Conservation (phyloP, 1,284 basidiomycete species). For the Marasmius tenuissimus region DNA sequence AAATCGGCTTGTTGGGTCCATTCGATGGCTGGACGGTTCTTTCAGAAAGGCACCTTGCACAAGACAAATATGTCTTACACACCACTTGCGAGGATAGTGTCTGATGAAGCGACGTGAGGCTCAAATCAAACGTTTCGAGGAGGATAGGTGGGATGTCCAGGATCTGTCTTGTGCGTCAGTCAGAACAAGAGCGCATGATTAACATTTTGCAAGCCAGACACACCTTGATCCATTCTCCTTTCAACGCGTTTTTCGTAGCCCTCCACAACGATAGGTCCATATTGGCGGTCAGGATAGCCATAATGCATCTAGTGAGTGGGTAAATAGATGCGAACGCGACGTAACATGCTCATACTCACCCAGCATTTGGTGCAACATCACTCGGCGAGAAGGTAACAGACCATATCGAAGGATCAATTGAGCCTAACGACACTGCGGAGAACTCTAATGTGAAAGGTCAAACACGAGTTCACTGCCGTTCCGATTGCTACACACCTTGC, state of each 20-base stretch:
- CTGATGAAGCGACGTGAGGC: conserved; percentile 11
- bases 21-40: conserved; percentile 47
- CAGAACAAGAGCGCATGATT: conserved; percentile 4
- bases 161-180: conserved; percentile 29
- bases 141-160: conserved; percentile 47
- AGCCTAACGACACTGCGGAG: conserved; percentile 64
- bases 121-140: conserved; percentile 17
- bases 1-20: conserved; percentile 68
- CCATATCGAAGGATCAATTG: conserved; percentile 61
- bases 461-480: not conserved
- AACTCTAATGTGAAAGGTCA: conserved; percentile 39
- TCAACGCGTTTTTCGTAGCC: conserved; percentile 51
- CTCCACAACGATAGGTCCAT: conserved; percentile 59
- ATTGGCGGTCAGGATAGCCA: conserved; percentile 55
- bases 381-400: conserved; percentile 65
- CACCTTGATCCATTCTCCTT: conserved; percentile 59
- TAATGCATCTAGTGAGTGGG: conserved; percentile 42
- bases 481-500: conserved; percentile 47
- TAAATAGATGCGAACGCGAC: not conserved
- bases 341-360: conserved; percentile 31
- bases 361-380: conserved; percentile 43
- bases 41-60: not conserved
- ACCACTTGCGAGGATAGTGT: conserved; percentile 42
- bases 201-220: conserved; percentile 8
- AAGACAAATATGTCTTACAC: conserved; percentile 25